Base-by-base conservation (phyloP, 1,139 yeast species). In the Suhomyces terraborum region DNA sequence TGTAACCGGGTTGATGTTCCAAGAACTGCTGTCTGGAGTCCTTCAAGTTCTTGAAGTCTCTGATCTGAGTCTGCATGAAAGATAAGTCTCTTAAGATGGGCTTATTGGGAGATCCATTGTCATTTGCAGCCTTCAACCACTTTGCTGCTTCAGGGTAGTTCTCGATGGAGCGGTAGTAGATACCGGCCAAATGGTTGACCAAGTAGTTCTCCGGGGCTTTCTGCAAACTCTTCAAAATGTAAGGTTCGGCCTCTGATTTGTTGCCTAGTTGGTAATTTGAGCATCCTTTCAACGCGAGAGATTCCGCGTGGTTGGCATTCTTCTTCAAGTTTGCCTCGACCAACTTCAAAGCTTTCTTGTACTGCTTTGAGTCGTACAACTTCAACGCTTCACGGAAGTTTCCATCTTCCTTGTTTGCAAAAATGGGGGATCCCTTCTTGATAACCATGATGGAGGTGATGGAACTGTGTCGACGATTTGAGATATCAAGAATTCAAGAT, bases 141-240 rank as follows among this genome's bases (percentile, higher is more conserved):
- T 82, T 82, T 41, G 86, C 82, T 8, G 98, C 93, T 48, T 85
- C 89, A 6, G 70, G 72, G 58, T 87, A 89, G 51, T 85, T 76
- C 51, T 80, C 82, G 34, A 77, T 74, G 22, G 82, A 73, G 46
- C 96, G 75, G 66, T 85, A 84, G 58, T 84, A 86, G 43, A 93
- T 81, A 8, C 97, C 98, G 10, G 88, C 76, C 54, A 94, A 79
- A 58, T 94, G 98, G 66, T 89, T 78, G 23, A 87, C 86, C 39
- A 89, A 77, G 45, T 88, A 84, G 51, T 83, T 73, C n/a, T 53
- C 47, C 2, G 71, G 68, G 33, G 79, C 84, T 54, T 81, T 80
- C 27, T 71, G 67, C 19, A 80, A 52, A 0, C 95, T 95, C 54
- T 77, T 79, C 35, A 66, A 54, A 38, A 89, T 77, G 52, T 80